Base-by-base conservation (phyloP, 129 eudicot genomes). In the Arctium minus region DNA sequence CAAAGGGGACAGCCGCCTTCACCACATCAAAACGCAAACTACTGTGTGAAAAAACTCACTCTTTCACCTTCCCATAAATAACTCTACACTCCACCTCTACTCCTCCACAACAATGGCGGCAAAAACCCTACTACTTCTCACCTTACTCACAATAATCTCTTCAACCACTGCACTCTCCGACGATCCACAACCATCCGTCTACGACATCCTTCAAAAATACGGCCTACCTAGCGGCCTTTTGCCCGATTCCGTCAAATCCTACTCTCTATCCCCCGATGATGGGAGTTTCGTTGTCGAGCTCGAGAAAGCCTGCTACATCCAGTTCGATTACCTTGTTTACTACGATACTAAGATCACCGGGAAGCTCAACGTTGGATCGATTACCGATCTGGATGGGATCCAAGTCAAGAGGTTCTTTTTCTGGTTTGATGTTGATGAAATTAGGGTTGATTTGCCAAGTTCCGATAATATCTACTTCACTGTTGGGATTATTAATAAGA, bases 151-250 rank as follows among this genome's bases (percentile, higher is more conserved):
- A 13, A 8, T 78, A 33, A 68, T 72, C 79, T 71, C 75, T 82
- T 46, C 84, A 40, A 37, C 84, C 33, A 36, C 74, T 0, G 35
- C 86, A 44, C 53, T 62, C 87, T 62, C 83, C 80, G 71, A 11
- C 39, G 79, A 72, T 27, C 79, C 80, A 9, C 22, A 62, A 17
- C 89, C 92, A 0, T 77, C 99, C 36, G 97, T 90, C n/a, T 92
- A 90, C 87, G 88, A 92, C 30, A 87, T 95, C 73, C 94, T 95
- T 75, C 74, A 86, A 30, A 81, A 84, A 38, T 92, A 33, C 87
- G 97, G 94, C 37, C 98, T 95, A 39, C 98, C 98, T 13, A 79
- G 86, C 44, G 99, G 99, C 74, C 97, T 95, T 29, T 62, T 95
- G 1, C 99, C 97, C 0, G 89, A 90, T 74, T 91, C 93, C 78